A percentile compares a stretch with the other conserved stretches of the same genome.
phyloP scores from a whole-genome alignment of 1,284 basidiomycete genomes.

The Testicularia cyperi region DNA sequence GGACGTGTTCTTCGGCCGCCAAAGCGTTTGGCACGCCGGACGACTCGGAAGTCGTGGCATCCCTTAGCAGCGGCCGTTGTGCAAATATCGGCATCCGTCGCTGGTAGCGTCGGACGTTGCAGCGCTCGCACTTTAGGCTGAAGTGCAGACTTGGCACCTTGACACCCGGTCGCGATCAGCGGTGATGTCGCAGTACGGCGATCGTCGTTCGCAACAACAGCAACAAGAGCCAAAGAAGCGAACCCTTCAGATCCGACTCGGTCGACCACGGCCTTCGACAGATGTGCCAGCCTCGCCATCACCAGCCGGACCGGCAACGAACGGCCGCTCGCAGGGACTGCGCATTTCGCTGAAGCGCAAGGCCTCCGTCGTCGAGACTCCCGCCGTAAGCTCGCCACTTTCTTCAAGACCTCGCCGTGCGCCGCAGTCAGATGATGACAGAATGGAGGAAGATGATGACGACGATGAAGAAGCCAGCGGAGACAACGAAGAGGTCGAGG shows the following conservation, averaged over 20 bases:
- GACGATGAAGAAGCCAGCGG: conserved; percentile 2
- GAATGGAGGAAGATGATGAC: conserved; percentile 3
- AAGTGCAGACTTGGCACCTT: no score
- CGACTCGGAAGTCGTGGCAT: no score
- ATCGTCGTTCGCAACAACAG: no score
- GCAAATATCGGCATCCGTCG: no score
- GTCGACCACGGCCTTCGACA: conserved; percentile 13
- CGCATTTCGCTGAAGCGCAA: conserved; percentile 38
- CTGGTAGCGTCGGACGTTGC: no score
- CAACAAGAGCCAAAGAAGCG: conserved; percentile 14
- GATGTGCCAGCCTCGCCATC: conserved; percentile 20
- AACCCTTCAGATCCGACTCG: conserved; percentile 35
- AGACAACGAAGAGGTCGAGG: conserved; percentile 1
- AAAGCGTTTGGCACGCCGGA: no score
- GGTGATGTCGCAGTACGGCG: no score
- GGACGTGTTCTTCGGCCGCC: no score
- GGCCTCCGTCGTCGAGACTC: conserved; percentile 8
- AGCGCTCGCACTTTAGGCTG: no score
- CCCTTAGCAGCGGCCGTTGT: no score
- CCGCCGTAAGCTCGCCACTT: conserved; percentile 2
- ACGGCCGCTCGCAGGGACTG: conserved; percentile 5
- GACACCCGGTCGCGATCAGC: no score
- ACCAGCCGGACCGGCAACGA: neutral
- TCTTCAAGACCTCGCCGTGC: conserved; percentile 3
- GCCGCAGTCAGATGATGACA: no score